Percentiles rank a stretch among this genome's conserved stretches.
Conservation (phyloP, 2,329 filamentous ascomycete genomes). For the Pseudogymnoascus sp. region DNA sequence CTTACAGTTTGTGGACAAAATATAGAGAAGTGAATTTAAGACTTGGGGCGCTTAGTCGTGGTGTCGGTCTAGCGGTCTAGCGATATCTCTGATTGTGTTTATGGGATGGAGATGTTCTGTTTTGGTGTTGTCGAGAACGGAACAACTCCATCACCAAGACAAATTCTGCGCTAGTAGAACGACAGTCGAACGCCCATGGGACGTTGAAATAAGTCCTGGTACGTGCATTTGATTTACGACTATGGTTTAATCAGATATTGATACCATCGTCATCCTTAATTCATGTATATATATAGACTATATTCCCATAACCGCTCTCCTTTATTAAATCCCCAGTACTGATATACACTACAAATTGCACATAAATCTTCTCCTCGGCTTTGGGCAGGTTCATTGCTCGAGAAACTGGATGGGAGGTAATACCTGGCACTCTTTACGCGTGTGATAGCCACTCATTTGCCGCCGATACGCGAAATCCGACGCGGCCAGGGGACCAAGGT, state of each 20-base stretch:
- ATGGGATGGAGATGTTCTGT: not conserved
- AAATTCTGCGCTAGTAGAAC: not conserved
- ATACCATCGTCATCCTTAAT: not conserved
- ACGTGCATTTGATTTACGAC: not conserved
- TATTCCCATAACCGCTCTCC: not conserved
- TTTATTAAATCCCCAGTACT: not conserved
- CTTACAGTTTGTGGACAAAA: conserved; percentile 1
- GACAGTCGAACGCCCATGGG: not conserved
- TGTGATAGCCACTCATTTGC: not conserved
- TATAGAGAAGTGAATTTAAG: not conserved
- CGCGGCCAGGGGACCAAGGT: not conserved
- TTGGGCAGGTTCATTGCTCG: not conserved
- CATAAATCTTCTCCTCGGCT: not conserved
- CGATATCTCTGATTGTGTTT: not conserved
- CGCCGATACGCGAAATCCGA: conserved; percentile 2
- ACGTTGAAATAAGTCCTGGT: conserved; percentile 5
- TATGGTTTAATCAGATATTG: not conserved
- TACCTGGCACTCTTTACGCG: not conserved
- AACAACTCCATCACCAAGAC: not conserved
- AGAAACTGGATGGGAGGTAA: not conserved
- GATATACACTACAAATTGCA: not conserved
- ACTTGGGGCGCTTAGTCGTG: not conserved
- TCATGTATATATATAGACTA: not conserved
- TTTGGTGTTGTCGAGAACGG: conserved; percentile 4
- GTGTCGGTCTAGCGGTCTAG: not conserved